These are phyloP conservation scores for Amaranthus palmeri DNA, from an alignment of 148 eudicot species.

Conservation along the genomic window DNA sequence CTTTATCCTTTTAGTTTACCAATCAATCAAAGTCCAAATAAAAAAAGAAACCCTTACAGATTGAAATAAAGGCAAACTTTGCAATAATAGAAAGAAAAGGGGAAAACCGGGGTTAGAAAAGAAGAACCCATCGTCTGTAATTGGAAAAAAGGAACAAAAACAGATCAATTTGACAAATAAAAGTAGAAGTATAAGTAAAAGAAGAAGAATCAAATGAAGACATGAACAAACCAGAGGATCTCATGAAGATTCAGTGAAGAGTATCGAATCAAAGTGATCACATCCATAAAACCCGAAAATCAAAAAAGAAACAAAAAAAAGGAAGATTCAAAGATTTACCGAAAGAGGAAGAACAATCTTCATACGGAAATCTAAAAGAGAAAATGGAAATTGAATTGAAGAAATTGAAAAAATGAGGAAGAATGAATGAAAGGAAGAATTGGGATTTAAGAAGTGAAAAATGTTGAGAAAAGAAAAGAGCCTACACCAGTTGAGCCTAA, in stretches of 20 bases:
- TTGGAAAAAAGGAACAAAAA: conserved; percentile 37
- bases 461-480: conserved; percentile 1
- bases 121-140: conserved; percentile 26
- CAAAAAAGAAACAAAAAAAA: background rate
- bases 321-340: conserved; percentile 35
- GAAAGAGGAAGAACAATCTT: conserved; percentile 10
- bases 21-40: conserved; percentile 14
- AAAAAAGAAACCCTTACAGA: conserved; percentile 12
- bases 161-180: conserved; percentile 24
- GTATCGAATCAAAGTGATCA: conserved; percentile 36
- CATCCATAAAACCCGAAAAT: conserved; percentile 24
- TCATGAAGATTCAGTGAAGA: conserved; percentile 45
- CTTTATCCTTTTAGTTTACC: background rate
- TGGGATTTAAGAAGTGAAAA: background rate
- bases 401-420: background rate
- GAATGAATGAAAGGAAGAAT: background rate
- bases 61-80: conserved; percentile 8
- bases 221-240: conserved; percentile 48
- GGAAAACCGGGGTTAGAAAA: background rate
- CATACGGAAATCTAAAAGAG: background rate
- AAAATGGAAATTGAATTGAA: background rate
- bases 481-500: conserved; percentile 38
- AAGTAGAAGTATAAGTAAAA: conserved; percentile 17
- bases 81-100: conserved; percentile 1
- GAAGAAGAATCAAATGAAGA: conserved; percentile 35